Base-by-base conservation (phyloP, 1,284 basidiomycete genomes). In the Cryptococcus sp. region DNA sequence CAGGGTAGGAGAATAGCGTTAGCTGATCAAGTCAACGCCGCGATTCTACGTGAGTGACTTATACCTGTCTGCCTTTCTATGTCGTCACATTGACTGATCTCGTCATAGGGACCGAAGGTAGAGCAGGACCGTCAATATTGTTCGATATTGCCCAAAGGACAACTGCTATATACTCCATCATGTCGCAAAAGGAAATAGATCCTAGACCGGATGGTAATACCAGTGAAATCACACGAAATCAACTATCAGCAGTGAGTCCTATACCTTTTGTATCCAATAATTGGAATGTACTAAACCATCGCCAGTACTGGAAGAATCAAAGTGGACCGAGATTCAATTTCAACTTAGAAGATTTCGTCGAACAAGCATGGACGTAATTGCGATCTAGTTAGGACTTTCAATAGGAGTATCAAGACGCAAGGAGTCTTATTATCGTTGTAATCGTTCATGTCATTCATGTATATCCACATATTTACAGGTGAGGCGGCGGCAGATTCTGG, bases 21-120 rank as follows among this genome's bases (percentile, higher is more conserved):
- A 45, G 72, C 73, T n/a, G 64, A 71, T 38, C 71, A 74, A 62
- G 68, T 77, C 35, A 75, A 77, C 49, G 56, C 62, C 5, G 72
- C 73, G 30, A 73, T 77, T n/a, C 59, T 76, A 15, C 58, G 76
- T 76, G 53, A 67, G 76, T 70, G n/a, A 14, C 31, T 8, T 42
- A 23, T n/a, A 42, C 2, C 5, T 6, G 3, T 36, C 31, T n/a
- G 3, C 10, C 43, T 11, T 14, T 23, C 10, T 8, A 44, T 46
- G n/a, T 14, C 35, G 8, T 33, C n/a, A 32, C 37, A 4, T n/a
- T 48, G 6, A 46, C 37, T 50, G 33, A 6, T 35, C 41, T 49
- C 13, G 10, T 11, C 45, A n/a, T 54, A 67, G 66, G 57, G 47
- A 70, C 67, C 1, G 54, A 70, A 56, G 64, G 64, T n/a, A 53